Evolutionary conservation across 2,329 filamentous ascomycete genomes (phyloP).

Genomic region (Arthrobotrys conoides): DNA sequence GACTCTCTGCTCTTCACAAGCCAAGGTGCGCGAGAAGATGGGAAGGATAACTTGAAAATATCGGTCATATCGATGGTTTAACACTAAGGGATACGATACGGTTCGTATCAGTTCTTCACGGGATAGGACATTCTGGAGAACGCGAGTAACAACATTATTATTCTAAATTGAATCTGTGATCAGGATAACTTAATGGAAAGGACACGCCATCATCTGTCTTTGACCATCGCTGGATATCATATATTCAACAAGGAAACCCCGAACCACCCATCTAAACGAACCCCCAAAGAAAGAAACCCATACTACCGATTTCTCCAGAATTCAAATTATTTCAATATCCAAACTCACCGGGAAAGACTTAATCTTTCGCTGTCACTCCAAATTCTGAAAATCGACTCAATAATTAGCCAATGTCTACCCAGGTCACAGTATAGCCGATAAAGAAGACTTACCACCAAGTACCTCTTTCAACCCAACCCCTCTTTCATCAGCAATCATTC

Average conservation of each 20-base stretch:
- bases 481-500: conserved; percentile 76
- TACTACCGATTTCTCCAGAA: too few relatives aligned
- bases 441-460: conserved; percentile 62
- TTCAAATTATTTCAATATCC: background rate
- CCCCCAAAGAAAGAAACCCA: background rate
- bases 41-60: too few relatives aligned
- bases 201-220: background rate
- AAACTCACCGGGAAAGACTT: background rate
- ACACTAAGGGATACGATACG: too few relatives aligned
- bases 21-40: too few relatives aligned
- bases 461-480: conserved; percentile 72
- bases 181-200: background rate
- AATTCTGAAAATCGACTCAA: conserved; percentile 26
- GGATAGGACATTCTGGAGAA: too few relatives aligned
- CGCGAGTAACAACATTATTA: background rate
- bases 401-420: background rate
- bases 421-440: background rate
- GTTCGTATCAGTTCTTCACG: too few relatives aligned
- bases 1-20: too few relatives aligned
- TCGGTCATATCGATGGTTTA: too few relatives aligned
- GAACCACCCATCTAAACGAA: too few relatives aligned
- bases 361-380: conserved; percentile 57
- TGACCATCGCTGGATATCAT: background rate
- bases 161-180: background rate
- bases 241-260: background rate